A percentile compares a stretch with the other conserved stretches of the same genome.
Evolutionary conservation across 371 early-diverging fungal species (phyloP).

Genomic region (Mortierella sp.): DNA sequence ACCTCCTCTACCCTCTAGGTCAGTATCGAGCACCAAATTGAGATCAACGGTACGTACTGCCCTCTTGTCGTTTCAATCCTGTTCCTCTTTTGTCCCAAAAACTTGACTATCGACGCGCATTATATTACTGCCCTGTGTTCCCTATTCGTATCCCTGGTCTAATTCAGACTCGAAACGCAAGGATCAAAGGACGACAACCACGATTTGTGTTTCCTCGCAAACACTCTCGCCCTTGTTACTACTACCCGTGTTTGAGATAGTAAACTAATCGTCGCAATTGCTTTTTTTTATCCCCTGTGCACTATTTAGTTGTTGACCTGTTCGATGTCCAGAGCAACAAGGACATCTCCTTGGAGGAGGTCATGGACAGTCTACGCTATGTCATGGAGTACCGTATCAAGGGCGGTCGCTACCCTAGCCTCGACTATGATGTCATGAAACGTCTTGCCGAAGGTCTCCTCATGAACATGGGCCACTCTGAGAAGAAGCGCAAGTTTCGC

Average conservation of each 20-base stretch:
- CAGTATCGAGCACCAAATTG: slow-evolving; percentile 59
- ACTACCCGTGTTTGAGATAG: background rate
- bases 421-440: slow-evolving; percentile 88
- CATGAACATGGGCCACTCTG: slow-evolving; percentile 78
- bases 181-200: background rate
- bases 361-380: slow-evolving; percentile 91
- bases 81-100: background rate
- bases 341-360: slow-evolving; percentile 86
- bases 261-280: background rate
- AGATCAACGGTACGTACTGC: slow-evolving; percentile 49
- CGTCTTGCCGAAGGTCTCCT: slow-evolving; percentile 89
- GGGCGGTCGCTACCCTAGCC: slow-evolving; percentile 84
- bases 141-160: background rate
- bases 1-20: slow-evolving; percentile 22
- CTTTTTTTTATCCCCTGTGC: background rate
- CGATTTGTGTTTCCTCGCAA: background rate
- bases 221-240: background rate
- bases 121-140: background rate
- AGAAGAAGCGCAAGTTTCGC: slow-evolving; percentile 73
- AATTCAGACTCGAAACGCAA: background rate
- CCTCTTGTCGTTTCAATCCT: background rate
- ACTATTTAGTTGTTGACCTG: slow-evolving; percentile 70
- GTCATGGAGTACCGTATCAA: slow-evolving; percentile 95
- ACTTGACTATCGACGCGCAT: background rate
- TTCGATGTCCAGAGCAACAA: slow-evolving; percentile 79